These are phyloP conservation scores for Trichoderma hamatum DNA, from an alignment of 2,329 filamentous ascomycete species.

Conservation along the genomic window DNA sequence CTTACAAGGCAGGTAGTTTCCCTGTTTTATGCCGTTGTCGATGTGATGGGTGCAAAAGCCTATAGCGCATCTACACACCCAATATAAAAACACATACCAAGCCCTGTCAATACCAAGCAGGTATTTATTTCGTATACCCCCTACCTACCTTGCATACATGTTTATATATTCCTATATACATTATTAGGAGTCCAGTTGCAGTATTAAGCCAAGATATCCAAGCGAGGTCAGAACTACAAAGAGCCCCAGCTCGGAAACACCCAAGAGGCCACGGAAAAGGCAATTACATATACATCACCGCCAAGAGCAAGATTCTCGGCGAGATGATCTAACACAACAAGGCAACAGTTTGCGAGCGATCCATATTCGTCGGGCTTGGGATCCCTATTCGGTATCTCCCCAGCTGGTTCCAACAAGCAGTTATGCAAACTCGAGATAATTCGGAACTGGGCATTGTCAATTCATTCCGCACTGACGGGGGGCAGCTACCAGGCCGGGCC, in stretches of 20 bases:
- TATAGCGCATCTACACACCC: neutral
- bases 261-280: neutral
- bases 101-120: neutral
- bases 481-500: neutral
- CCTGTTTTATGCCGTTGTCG: neutral
- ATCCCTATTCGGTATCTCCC: neutral
- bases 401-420: neutral
- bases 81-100: neutral
- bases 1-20: neutral
- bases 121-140: neutral
- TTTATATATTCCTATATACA: neutral
- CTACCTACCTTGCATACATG: neutral
- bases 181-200: neutral
- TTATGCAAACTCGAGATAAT: neutral
- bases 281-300: neutral
- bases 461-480: neutral
- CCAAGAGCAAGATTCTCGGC: neutral
- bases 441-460: neutral
- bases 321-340: neutral
- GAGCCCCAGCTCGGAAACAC: neutral
- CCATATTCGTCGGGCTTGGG: neutral
- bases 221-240: neutral
- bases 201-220: conserved; percentile 6
- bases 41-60: neutral
- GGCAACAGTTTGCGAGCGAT: conserved; percentile 24